Base-by-base conservation (phyloP, 2,329 filamentous ascomycete species). In the Apiospora hydei region DNA sequence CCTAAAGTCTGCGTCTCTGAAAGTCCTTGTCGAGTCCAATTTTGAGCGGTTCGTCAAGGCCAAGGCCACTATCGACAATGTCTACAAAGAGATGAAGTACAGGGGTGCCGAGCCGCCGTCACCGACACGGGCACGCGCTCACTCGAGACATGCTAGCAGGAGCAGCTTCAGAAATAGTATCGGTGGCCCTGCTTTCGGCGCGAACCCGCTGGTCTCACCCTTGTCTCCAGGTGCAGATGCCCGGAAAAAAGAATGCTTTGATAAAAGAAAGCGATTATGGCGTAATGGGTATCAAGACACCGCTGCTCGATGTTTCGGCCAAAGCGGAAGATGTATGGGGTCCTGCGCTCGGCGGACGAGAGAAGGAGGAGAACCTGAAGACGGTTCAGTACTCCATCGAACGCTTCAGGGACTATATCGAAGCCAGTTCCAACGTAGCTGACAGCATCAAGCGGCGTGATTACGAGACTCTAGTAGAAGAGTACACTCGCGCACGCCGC, bases 241-340 rank as follows among this genome's bases (percentile, higher is more conserved):
- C 16, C 87, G 87, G 74, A 94, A 92, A 92, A 82, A 98, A 98
- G 86, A 98, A 97, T 81, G 95, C 96, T 0, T 86, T 98, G 67
- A 88, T 92, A 51, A 98, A 98, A 82, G 96, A 98, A 83, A 97
- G 94, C 77, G 95, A 97, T 78, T 97, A 95, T 78, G 95, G 95
- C 69, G 91, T 97, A 10, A 86, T 92, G 79, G 95, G 94, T 14
- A 98, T 99, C 82, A 97, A 97, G 80, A 89, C 88, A 1, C 96
- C 96, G 24, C 85, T 99, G 71, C 87, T 96, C 13, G 96, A 98
- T 77, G 94, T 97, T 14, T 94, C 94, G 0, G 93, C 95, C 73
- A 98, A 98, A 82, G 96, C 96, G 0, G 95, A 98, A 81, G 96
- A 99, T 78, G 93, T 99, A 11, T 99, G 97, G 95, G 96, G 96